A percentile compares a stretch with the other conserved stretches of the same genome.
Conservation (phyloP, 768 basidiomycete genomes). For the Ramaria rubella region DNA sequence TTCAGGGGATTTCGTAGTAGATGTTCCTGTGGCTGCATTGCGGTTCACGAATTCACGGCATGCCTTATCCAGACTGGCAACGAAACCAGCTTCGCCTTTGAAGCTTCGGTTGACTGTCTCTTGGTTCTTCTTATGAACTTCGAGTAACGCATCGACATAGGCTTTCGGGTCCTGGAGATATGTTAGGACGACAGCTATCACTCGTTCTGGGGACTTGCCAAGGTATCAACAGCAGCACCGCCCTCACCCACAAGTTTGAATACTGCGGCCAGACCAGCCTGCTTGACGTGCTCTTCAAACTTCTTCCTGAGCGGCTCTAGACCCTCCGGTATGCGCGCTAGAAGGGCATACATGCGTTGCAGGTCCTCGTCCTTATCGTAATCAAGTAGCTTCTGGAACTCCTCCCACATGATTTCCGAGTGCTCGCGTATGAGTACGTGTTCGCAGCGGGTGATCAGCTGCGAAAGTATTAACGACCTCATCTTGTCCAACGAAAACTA, state of each 20-base stretch:
- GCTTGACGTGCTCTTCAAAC: conserved; percentile 92
- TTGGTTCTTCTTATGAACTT: conserved; percentile 87
- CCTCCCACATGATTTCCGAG: conserved; percentile 81
- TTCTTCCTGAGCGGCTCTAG: conserved; percentile 85
- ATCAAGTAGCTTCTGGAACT: conserved; percentile 84
- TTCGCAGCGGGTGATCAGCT: conserved; percentile 75
- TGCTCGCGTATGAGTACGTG: conserved; percentile 87
- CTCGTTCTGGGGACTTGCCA: conserved; percentile 24
- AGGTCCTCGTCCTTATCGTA: conserved; percentile 93
- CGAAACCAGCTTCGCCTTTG: conserved; percentile 56
- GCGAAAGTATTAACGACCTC: not conserved
- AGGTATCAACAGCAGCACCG: conserved; percentile 48
- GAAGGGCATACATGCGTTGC: conserved; percentile 89
- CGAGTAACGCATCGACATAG: conserved; percentile 88
- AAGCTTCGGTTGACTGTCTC: conserved; percentile 61
- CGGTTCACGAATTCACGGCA: conserved; percentile 93
- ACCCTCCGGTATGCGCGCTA: conserved; percentile 85
- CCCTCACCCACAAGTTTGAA: conserved; percentile 59
- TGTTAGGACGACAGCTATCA: not conserved
- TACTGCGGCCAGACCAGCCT: conserved; percentile 76
- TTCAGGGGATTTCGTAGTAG: conserved; percentile 83
- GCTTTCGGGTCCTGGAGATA: conserved; percentile 66
- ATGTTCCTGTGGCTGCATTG: conserved; percentile 84
- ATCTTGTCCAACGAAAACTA: not conserved
- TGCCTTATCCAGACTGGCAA: conserved; percentile 84